A percentile compares a stretch with the other conserved stretches of the same genome.
These are phyloP conservation scores for Alternaria alternata DNA, from an alignment of 2,329 filamentous ascomycete species.

Conservation along the genomic window DNA sequence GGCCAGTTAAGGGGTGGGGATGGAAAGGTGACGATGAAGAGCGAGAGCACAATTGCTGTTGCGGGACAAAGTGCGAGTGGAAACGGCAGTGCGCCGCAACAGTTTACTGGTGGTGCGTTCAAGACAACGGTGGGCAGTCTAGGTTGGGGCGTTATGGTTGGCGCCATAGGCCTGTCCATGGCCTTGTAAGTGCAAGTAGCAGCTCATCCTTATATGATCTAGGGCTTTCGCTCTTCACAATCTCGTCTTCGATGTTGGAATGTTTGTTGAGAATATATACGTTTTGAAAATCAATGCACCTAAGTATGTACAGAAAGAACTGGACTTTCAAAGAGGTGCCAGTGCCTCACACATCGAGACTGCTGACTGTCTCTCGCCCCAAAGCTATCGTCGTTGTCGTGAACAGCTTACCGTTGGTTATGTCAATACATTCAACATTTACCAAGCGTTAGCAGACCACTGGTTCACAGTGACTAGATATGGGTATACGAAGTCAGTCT, in stretches of 20 bases:
- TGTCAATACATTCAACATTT: not conserved
- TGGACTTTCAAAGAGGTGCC: not conserved
- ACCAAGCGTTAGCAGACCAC: constrained; percentile 22
- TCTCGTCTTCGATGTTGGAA: not conserved
- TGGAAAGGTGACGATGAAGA: constrained; percentile 19
- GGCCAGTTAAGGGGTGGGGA: constrained; percentile 42
- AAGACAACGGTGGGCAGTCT: not conserved
- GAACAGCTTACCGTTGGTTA: not conserved
- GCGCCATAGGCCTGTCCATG: not conserved
- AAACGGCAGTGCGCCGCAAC: constrained; percentile 4
- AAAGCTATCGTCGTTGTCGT: too few relatives aligned
- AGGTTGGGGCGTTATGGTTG: not conserved
- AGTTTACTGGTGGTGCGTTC: constrained; percentile 9
- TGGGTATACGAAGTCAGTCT: too few relatives aligned
- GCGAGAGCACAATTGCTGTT: constrained; percentile 9
- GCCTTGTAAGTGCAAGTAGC: not conserved
- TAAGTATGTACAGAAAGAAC: not conserved
- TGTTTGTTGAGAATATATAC: not conserved
- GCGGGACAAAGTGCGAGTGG: not conserved
- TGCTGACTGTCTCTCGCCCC: not conserved
- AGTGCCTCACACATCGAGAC: not conserved
- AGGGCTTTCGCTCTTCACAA: not conserved
- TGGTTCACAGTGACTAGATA: constrained; percentile 20
- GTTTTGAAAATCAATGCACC: not conserved
- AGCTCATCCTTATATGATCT: not conserved